These are phyloP conservation scores for Phaffomyces opuntiae DNA, from an alignment of 805 yeast genomes.

Conservation along the genomic window DNA sequence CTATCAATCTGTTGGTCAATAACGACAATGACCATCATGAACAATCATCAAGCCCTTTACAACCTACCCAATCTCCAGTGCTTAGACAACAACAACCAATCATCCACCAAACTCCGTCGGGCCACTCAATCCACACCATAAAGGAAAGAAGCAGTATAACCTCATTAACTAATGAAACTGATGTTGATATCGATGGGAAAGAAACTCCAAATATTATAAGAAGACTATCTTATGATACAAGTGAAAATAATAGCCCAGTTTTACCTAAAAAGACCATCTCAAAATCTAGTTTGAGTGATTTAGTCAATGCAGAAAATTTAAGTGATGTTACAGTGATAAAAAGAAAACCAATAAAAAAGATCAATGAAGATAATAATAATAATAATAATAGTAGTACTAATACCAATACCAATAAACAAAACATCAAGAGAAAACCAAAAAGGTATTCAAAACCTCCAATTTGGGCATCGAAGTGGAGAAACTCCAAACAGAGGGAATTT, in stretches of 20 bases:
- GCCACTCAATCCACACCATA: conserved; percentile 6
- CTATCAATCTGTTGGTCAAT: conserved; percentile 17
- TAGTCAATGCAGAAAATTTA: conserved; percentile 5
- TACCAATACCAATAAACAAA: conserved; percentile 4
- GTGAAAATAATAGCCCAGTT: conserved; percentile 22
- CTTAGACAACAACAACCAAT: conserved; percentile 1
- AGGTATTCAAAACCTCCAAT: conserved; percentile 62
- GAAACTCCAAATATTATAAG: conserved; percentile 31
- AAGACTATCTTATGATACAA: conserved; percentile 20
- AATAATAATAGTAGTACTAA: background rate
- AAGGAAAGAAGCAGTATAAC: conserved; percentile 19
- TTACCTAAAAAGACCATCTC: conserved; percentile 15
- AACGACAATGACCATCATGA: conserved; percentile 6
- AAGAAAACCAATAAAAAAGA: conserved; percentile 10
- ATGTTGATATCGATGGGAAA: conserved; percentile 36
- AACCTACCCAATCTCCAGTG: conserved; percentile 8
- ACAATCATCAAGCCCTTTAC: conserved; percentile 5
- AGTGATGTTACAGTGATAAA: background rate
- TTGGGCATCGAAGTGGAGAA: conserved; percentile 73
- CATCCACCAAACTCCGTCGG: conserved; percentile 5
- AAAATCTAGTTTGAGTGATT: conserved; percentile 12
- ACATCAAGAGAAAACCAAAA: conserved; percentile 42
- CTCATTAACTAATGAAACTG: conserved; percentile 37
- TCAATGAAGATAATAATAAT: background rate
- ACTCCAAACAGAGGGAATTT: conserved; percentile 2